These are phyloP conservation scores for Priceomyces medius DNA, from an alignment of 805 yeast species.

Conservation along the genomic window DNA sequence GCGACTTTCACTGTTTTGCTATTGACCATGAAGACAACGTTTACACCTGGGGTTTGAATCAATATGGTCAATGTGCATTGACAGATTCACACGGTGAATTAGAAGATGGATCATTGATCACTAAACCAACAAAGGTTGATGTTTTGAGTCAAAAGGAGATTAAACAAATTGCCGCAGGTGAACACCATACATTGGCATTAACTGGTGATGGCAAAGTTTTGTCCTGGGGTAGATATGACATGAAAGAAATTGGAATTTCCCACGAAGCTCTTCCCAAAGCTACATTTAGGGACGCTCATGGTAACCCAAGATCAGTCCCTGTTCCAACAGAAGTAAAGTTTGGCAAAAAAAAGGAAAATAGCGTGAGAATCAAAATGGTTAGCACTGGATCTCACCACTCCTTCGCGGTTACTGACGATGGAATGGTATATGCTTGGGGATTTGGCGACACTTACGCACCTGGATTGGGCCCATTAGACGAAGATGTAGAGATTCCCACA, in stretches of 20 bases:
- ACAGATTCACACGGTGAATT: constrained; percentile 59
- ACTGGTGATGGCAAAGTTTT: constrained; percentile 70
- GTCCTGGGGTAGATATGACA: constrained; percentile 89
- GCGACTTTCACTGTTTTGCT: constrained; percentile 96
- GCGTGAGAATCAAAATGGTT: constrained; percentile 40
- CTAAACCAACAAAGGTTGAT: constrained; percentile 73
- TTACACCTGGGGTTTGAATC: constrained; percentile 92
- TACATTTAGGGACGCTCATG: constrained; percentile 75
- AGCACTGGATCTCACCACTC: constrained; percentile 94
- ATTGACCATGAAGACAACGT: constrained; percentile 70
- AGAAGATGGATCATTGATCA: constrained; percentile 82
- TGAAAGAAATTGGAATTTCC: constrained; percentile 87
- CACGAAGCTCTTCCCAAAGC: constrained; percentile 64
- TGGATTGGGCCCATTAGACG: constrained; percentile 90
- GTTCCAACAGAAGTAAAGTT: constrained; percentile 66
- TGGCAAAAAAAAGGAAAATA: constrained; percentile 27
- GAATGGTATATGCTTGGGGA: constrained; percentile 93
- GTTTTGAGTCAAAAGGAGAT: constrained; percentile 59
- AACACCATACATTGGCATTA: constrained; percentile 86
- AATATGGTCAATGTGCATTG: constrained; percentile 91
- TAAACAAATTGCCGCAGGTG: constrained; percentile 79
- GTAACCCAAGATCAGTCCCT: constrained; percentile 81
- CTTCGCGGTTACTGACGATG: constrained; percentile 79
- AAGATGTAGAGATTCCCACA: constrained; percentile 84
- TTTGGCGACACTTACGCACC: constrained; percentile 96